Conservation (phyloP, 257 asterid genomes). For the Rhazya stricta region DNA sequence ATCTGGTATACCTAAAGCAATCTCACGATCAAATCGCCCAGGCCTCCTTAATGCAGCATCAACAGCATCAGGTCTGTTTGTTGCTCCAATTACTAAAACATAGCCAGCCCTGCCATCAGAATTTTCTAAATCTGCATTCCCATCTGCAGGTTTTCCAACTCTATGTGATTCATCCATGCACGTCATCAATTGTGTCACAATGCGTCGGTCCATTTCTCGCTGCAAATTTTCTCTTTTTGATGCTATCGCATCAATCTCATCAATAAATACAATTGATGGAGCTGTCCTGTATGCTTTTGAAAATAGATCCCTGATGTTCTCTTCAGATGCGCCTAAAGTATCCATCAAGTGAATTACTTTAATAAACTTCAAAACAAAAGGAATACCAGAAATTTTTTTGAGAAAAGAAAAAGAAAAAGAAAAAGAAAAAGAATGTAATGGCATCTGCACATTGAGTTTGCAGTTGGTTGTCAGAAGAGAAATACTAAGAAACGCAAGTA, state of each 20-base stretch:
- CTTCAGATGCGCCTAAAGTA: conserved; percentile 79
- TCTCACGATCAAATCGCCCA: conserved; percentile 88
- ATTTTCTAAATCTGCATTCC: conserved; percentile 27
- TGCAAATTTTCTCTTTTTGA: conserved; percentile 76
- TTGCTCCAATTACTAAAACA: conserved; percentile 87
- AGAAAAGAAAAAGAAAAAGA: not conserved
- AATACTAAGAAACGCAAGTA: not conserved
- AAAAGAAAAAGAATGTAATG: not conserved
- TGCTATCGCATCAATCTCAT: conserved; percentile 93
- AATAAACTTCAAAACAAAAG: not conserved
- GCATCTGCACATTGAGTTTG: not conserved
- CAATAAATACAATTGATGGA: conserved; percentile 92
- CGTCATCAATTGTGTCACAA: conserved; percentile 76
- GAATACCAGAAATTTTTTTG: not conserved
- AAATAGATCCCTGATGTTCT: conserved; percentile 72
- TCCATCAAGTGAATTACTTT: conserved; percentile 11
- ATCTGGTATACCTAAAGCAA: conserved; percentile 69
- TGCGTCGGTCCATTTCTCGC: conserved; percentile 82
- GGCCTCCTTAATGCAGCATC: conserved; percentile 93
- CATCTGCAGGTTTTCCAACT: conserved; percentile 34
- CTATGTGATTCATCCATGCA: conserved; percentile 80
- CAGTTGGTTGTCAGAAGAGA: not conserved
- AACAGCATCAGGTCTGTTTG: conserved; percentile 82
- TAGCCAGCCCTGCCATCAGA: conserved; percentile 40
- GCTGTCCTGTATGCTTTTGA: conserved; percentile 73